These are phyloP conservation scores for Emydomyces testavorans DNA, from an alignment of 2,329 filamentous ascomycete species.

Conservation along the genomic window DNA sequence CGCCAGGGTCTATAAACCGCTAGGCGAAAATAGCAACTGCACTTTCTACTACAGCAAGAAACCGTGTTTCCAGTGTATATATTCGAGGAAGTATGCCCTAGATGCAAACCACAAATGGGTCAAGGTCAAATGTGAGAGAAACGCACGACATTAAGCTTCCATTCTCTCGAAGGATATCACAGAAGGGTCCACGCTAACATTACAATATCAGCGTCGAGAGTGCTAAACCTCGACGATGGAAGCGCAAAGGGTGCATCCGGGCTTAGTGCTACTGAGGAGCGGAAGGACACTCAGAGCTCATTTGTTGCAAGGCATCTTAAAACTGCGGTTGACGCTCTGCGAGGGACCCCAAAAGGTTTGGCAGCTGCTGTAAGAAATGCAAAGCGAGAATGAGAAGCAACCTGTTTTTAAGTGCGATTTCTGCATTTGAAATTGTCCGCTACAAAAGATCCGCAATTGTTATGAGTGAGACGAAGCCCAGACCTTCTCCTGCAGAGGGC, in stretches of 20 bases:
- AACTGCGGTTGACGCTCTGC: not conserved
- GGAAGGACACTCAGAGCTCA: not conserved
- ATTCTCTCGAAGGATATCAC: not conserved
- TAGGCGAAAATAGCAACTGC: not conserved
- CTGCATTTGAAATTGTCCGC: no score
- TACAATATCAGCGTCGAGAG: not conserved
- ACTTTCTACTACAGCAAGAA: conserved; percentile 8
- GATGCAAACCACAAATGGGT: conserved; percentile 6
- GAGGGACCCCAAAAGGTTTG: not conserved
- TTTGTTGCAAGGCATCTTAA: not conserved
- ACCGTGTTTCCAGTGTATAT: conserved; percentile 10
- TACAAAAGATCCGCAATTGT: no score
- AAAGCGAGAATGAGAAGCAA: not conserved
- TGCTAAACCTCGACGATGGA: not conserved
- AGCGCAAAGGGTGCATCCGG: not conserved
- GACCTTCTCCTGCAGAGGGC: no score
- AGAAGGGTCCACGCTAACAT: not conserved
- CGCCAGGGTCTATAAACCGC: not conserved
- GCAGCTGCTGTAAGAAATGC: not conserved
- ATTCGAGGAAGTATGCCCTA: conserved; percentile 3
- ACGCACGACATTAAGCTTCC: not conserved
- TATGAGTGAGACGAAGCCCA: no score
- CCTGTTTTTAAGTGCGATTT: no score
- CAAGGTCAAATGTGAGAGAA: conserved; percentile 3
- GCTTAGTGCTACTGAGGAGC: not conserved